Percentiles rank a stretch among this genome's conserved stretches.
phyloP scores from a whole-genome alignment of 176 grass and related monocot genomes.

The Triticum urartu region DNA sequence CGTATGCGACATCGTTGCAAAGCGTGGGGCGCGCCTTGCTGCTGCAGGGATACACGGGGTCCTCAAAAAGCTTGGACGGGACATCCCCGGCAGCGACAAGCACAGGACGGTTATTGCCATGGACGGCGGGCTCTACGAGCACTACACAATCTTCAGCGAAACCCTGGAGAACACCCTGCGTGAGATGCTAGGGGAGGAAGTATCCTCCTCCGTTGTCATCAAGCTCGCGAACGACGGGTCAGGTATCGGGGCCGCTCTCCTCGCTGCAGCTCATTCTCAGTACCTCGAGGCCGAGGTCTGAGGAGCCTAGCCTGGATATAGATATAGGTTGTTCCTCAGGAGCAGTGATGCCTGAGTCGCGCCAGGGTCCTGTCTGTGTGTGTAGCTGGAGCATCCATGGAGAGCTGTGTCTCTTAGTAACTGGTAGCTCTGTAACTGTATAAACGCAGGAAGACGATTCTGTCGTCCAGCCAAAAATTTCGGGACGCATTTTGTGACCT shows the following conservation, averaged over 20 bases:
- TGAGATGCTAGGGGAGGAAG: constrained; percentile 42
- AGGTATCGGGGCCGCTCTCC: constrained; percentile 37
- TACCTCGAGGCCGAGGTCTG: constrained; percentile 25
- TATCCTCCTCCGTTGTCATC: constrained; percentile 32
- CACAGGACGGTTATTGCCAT: constrained; percentile 39
- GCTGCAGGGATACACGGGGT: constrained; percentile 60
- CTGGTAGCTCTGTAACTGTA: neutral
- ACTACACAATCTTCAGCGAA: constrained; percentile 36
- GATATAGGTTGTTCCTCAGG: neutral
- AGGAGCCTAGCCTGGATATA: neutral
- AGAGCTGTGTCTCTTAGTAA: neutral
- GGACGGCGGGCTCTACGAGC: constrained; percentile 43
- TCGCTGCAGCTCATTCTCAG: constrained; percentile 41
- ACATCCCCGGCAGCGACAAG: constrained; percentile 17
- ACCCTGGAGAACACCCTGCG: constrained; percentile 33
- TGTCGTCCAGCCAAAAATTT: constrained; percentile 6
- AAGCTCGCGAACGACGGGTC: constrained; percentile 42
- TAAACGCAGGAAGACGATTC: constrained; percentile 13
- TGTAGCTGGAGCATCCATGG: neutral
- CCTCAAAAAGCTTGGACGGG: constrained; percentile 58
- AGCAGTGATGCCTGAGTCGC: neutral
- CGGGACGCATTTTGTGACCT: neutral
- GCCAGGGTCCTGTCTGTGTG: neutral
- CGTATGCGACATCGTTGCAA: constrained; percentile 45
- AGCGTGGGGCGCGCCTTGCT: constrained; percentile 48